Percentiles rank a stretch among this genome's conserved stretches.
phyloP scores from a whole-genome alignment of 208 protist species.

The Crithidia expoeki region DNA sequence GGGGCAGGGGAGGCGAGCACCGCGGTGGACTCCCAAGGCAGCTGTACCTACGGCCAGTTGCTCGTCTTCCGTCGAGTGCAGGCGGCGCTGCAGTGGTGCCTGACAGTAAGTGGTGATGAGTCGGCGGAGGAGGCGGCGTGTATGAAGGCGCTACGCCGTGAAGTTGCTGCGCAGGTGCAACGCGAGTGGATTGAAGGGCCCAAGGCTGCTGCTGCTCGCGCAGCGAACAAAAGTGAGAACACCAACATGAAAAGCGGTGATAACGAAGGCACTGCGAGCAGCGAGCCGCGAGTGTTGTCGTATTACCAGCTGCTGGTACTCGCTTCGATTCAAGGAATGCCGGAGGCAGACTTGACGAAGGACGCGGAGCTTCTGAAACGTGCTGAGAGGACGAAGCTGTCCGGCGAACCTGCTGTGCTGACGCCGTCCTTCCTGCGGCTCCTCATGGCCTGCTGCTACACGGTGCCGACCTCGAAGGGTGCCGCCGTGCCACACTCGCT shows the following conservation, averaged over 20 bases:
- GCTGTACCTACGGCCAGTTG: conserved; percentile 45
- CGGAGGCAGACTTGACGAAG: conserved; percentile 55
- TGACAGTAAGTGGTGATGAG: conserved; percentile 23
- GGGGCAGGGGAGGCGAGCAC: neutral
- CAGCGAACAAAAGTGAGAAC: neutral
- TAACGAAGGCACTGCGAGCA: neutral
- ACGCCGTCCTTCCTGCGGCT: conserved; percentile 53
- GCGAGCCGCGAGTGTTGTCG: conserved; percentile 36
- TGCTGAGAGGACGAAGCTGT: conserved; percentile 52
- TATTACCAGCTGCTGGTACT: conserved; percentile 76
- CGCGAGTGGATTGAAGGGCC: conserved; percentile 12
- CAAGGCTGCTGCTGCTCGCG: neutral
- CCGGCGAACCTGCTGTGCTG: conserved; percentile 27
- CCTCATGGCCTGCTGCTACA: conserved; percentile 68
- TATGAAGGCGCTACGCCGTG: conserved; percentile 14
- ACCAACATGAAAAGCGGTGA: neutral
- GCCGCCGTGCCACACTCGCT: conserved; percentile 27
- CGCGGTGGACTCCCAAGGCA: conserved; percentile 20
- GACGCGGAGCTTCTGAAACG: conserved; percentile 55
- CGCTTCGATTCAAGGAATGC: conserved; percentile 72
- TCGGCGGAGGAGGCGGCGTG: conserved; percentile 12
- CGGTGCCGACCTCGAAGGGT: conserved; percentile 32
- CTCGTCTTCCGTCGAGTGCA: conserved; percentile 48
- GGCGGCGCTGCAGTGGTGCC: conserved; percentile 37
- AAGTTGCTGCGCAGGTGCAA: conserved; percentile 5